Conservation (phyloP, 1,284 basidiomycete species). For the Amylostereum chailletii region DNA sequence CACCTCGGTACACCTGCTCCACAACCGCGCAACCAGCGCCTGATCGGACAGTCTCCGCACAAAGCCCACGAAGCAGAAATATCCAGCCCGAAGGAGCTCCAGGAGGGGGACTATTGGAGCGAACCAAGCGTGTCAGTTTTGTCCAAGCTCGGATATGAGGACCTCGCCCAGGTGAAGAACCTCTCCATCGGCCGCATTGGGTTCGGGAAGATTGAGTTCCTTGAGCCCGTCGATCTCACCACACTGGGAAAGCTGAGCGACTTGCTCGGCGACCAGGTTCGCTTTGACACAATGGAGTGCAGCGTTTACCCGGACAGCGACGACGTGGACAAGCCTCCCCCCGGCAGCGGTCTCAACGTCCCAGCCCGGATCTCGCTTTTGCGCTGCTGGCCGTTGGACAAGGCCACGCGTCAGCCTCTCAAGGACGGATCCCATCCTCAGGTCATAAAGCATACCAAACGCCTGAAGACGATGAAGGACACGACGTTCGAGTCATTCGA, state of each 20-base stretch:
- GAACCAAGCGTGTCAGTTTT: conserved; percentile 71
- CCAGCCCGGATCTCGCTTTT: conserved; percentile 75
- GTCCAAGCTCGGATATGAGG: conserved; percentile 60
- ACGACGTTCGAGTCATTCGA: conserved; percentile 85
- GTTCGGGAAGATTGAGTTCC: conserved; percentile 86
- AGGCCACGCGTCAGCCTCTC: conserved; percentile 86
- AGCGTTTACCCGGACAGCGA: conserved; percentile 89
- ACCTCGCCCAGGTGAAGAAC: conserved; percentile 62
- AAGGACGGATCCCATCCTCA: conserved; percentile 74
- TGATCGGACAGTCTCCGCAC: conserved; percentile 30
- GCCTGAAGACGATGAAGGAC: conserved; percentile 78
- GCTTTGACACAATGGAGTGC: conserved; percentile 89
- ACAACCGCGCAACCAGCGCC: conserved; percentile 32
- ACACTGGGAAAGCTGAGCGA: conserved; percentile 73
- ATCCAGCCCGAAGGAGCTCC: conserved; percentile 29
- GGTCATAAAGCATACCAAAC: conserved; percentile 73
- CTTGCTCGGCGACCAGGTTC: conserved; percentile 81
- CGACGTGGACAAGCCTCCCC: conserved; percentile 70
- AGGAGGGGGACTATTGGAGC: conserved; percentile 87
- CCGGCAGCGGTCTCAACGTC: conserved; percentile 87
- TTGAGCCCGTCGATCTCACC: conserved; percentile 90
- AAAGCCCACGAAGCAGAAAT: conserved; percentile 13
- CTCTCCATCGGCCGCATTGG: conserved; percentile 88
- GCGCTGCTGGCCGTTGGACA: conserved; percentile 86
- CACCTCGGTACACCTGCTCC: conserved; percentile 28